Percentiles rank a stretch among this genome's conserved stretches.
Conservation (phyloP, 768 basidiomycete genomes). For the Pisolithus orientalis region DNA sequence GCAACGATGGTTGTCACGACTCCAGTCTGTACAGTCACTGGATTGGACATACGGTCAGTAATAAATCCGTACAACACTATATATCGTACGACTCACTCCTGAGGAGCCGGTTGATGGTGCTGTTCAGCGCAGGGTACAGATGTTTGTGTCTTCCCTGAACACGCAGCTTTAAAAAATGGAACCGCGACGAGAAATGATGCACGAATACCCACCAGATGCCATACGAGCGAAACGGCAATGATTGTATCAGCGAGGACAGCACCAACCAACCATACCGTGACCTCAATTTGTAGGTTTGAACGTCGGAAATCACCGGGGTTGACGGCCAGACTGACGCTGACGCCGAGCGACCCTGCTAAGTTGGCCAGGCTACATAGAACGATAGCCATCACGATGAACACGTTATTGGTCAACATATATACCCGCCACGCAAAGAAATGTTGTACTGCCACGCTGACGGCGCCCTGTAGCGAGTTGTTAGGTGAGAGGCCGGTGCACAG, state of each 20-base stretch:
- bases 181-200: neutral
- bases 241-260: neutral
- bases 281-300: neutral
- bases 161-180: neutral
- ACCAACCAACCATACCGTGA: neutral
- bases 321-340: neutral
- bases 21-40: neutral
- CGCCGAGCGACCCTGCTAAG: neutral
- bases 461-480: neutral
- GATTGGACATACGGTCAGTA: too few species aligned
- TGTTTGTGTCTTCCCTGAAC: neutral
- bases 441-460: neutral
- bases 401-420: neutral
- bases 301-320: neutral
- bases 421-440: neutral
- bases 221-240: neutral
- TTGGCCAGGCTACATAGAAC: neutral
- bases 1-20: neutral
- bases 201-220: neutral
- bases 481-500: neutral
- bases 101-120: neutral
- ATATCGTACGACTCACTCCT: neutral
- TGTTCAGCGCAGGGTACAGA: neutral
- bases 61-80: too few species aligned
- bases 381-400: neutral